phyloP scores from a whole-genome alignment of 2,329 filamentous ascomycete genomes.

The Sporothrix luriei region DNA sequence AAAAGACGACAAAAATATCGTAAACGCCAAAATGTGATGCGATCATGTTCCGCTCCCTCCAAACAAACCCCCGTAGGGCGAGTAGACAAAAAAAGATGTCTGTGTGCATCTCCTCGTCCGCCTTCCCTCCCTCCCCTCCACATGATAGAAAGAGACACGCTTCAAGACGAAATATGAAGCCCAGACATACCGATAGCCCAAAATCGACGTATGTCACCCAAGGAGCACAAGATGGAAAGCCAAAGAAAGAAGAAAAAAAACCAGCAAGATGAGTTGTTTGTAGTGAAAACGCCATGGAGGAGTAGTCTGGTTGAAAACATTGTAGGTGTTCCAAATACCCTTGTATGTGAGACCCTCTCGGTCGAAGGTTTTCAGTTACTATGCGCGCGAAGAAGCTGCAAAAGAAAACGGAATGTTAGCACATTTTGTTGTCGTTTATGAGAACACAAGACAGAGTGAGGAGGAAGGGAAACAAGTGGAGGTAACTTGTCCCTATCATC shows the following conservation, averaged over 20 bases:
- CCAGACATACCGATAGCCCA: neutral
- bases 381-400: constrained; percentile 34
- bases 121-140: neutral
- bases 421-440: neutral
- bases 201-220: neutral
- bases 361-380: constrained; percentile 28
- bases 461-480: constrained; percentile 21
- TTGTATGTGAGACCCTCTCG: neutral
- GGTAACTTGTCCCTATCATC: constrained; percentile 9
- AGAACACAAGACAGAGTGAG: neutral
- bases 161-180: neutral
- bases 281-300: constrained; percentile 3
- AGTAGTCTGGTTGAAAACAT: neutral
- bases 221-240: neutral
- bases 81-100: neutral
- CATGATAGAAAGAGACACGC: neutral
- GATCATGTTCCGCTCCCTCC: constrained; percentile 16
- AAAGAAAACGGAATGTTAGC: neutral
- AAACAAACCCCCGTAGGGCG: neutral
- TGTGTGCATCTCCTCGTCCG: neutral
- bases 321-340: neutral
- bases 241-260: neutral
- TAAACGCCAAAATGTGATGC: constrained; percentile 31
- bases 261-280: neutral
- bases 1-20: neutral